Evolutionary conservation across 1,284 basidiomycete species (phyloP).

Genomic region (Gymnopus androsaceus): DNA sequence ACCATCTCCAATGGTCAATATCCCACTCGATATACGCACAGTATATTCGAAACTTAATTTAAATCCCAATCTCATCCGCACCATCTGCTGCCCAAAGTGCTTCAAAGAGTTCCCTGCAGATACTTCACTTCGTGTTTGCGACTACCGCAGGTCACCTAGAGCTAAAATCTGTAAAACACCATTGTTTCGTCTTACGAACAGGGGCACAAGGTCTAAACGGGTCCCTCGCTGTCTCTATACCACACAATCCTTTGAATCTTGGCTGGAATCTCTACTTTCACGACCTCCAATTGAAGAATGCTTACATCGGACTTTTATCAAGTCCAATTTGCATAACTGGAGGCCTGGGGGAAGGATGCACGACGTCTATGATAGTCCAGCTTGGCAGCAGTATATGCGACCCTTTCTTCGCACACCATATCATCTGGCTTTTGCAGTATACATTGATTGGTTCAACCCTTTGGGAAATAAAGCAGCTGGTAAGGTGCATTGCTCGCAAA

Average conservation of each 20-base stretch:
- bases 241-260: conserved; percentile 32
- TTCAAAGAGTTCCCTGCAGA: conserved; percentile 21
- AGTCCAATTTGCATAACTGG: conserved; percentile 13
- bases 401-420: neutral
- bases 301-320: conserved; percentile 25
- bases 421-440: conserved; percentile 6
- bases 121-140: conserved; percentile 19
- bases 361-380: conserved; percentile 21
- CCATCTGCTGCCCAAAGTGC: conserved; percentile 30
- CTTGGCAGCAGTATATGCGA: conserved; percentile 15
- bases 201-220: conserved; percentile 21
- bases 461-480: neutral
- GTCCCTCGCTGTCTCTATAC: conserved; percentile 29
- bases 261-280: conserved; percentile 33
- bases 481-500: neutral
- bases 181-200: conserved; percentile 19
- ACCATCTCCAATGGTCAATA: neutral
- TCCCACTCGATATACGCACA: neutral
- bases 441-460: conserved; percentile 14
- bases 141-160: conserved; percentile 16
- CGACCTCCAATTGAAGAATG: conserved; percentile 30
- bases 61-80: conserved; percentile 26
- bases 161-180: conserved; percentile 22
- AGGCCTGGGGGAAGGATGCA: conserved; percentile 13
- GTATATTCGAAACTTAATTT: neutral